A percentile compares a stretch with the other conserved stretches of the same genome.
These are phyloP conservation scores for Echites panduratus DNA, from an alignment of 257 asterid species.

Conservation along the genomic window DNA sequence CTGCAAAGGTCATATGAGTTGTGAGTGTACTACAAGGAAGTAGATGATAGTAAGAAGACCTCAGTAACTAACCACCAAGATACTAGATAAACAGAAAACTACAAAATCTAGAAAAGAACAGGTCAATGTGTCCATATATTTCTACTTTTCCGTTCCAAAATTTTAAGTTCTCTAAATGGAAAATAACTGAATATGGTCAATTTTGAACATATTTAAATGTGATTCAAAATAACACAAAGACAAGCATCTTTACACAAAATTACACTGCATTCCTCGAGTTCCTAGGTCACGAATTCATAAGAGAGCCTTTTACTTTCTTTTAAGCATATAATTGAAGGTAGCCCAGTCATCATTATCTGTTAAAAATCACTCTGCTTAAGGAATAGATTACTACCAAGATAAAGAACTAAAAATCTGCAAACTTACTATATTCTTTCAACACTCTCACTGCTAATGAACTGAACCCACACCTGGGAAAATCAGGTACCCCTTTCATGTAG, in stretches of 20 bases:
- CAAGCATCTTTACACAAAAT: not conserved
- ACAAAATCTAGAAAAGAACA: not conserved
- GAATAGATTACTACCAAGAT: not conserved
- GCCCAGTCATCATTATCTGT: not conserved
- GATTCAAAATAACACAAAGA: not conserved
- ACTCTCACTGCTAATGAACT: slow-evolving; percentile 89
- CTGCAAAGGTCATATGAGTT: slow-evolving; percentile 37
- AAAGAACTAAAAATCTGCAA: slow-evolving; percentile 2
- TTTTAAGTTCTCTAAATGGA: not conserved
- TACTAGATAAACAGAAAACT: not conserved
- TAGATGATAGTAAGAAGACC: not conserved
- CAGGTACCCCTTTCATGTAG: slow-evolving; percentile 96
- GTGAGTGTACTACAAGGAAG: slow-evolving; percentile 13
- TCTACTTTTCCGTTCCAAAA: not conserved
- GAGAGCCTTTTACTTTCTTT: not conserved
- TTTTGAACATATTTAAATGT: not conserved
- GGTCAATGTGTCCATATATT: not conserved
- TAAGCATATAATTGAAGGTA: not conserved
- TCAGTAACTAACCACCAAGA: not conserved
- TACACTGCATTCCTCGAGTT: not conserved
- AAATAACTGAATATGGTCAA: not conserved
- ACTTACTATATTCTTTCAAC: slow-evolving; percentile 75
- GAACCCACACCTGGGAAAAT: slow-evolving; percentile 89
- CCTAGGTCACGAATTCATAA: not conserved
- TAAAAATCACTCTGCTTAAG: not conserved